A percentile compares a stretch with the other conserved stretches of the same genome.
These are phyloP conservation scores for Alternaria sp. DNA, from an alignment of 2,329 filamentous ascomycete species.

Conservation along the genomic window DNA sequence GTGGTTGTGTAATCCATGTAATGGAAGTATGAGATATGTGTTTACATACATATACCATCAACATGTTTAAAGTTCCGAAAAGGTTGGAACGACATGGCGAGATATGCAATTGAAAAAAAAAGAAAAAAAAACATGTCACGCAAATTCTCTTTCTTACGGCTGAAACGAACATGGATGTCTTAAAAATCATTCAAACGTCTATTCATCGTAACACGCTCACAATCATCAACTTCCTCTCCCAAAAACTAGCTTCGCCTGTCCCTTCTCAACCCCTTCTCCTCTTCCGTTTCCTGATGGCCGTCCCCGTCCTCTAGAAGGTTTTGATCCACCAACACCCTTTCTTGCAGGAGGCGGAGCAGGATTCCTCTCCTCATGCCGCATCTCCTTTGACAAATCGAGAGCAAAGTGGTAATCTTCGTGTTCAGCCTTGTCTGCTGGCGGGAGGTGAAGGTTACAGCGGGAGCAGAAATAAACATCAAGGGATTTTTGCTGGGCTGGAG, in stretches of 20 bases:
- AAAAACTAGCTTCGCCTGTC: conserved; percentile 58
- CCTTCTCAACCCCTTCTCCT: conserved; percentile 50
- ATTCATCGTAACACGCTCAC: neutral
- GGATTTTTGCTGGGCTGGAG: conserved; percentile 32
- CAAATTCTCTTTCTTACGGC: too few species aligned
- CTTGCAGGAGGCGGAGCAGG: conserved; percentile 9
- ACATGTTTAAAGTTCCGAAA: too few species aligned
- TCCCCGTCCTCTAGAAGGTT: conserved; percentile 46
- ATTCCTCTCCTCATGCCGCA: conserved; percentile 45
- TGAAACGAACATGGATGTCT: too few species aligned
- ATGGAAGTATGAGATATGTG: neutral
- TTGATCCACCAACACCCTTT: conserved; percentile 25
- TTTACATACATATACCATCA: neutral
- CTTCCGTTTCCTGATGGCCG: conserved; percentile 45
- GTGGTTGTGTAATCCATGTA: conserved; percentile 14
- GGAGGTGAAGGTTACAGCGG: conserved; percentile 71
- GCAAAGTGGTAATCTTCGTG: conserved; percentile 97
- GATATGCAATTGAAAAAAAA: too few species aligned
- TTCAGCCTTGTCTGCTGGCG: conserved; percentile 69
- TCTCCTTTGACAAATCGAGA: conserved; percentile 77
- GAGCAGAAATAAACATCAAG: conserved; percentile 63
- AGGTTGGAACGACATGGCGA: too few species aligned
- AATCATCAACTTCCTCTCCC: conserved; percentile 31
- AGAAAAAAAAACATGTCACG: too few species aligned
- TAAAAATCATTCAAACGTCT: neutral